Evolutionary conservation across 2,329 filamentous ascomycete species (phyloP), one percentile per base, ranked within the genome.

Genomic region (Aspergillus niger): DNA sequence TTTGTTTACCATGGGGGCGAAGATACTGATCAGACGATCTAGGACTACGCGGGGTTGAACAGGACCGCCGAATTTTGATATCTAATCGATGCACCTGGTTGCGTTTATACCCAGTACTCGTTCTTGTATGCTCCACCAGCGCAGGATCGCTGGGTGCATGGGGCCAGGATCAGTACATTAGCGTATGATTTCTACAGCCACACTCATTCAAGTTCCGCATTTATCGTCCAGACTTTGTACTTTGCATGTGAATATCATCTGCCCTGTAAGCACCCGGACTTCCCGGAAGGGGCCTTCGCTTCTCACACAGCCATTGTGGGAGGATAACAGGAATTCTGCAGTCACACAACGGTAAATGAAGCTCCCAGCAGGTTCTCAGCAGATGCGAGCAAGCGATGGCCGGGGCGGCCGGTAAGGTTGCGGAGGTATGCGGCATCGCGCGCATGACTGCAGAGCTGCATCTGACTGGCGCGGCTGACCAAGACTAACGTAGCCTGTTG

Each of bases 41-140:
- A 72, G 71, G 54, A 69, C 65, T 28, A 72, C 70, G n/a, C 69
- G 69, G 48, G 69, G 70, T 64, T 69, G 62, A 69, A 51, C 59
- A 53, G 52, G 28, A 28, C 39, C 22, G 39, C 11, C 8, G 51
- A 30, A 11, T 13, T 41, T 51, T 55, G 32, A 24, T 22, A 59
- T 38, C 57, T 50, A 28, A 36, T 10, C 22, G 53, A 13, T 51
- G 36, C 47, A 51, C 47, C 24, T 26, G 26, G 47, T 32, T 49
- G 26, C 47, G 15, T 30, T 39, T 57, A 11, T 43, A 48, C 22
- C 41, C 43, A 32, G 6, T 8, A 41, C 28, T 24, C 36, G 4
- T 5, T 30, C 22, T 43, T 51, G 5, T 56, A 53, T 55, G 41
- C 20, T 50, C 32, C 13, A 36, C 57, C 64, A 57, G 55, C 63